Evolutionary conservation across 192 early-diverging fungal genomes (phyloP).

Genomic region (Backusella tuberculispora): DNA sequence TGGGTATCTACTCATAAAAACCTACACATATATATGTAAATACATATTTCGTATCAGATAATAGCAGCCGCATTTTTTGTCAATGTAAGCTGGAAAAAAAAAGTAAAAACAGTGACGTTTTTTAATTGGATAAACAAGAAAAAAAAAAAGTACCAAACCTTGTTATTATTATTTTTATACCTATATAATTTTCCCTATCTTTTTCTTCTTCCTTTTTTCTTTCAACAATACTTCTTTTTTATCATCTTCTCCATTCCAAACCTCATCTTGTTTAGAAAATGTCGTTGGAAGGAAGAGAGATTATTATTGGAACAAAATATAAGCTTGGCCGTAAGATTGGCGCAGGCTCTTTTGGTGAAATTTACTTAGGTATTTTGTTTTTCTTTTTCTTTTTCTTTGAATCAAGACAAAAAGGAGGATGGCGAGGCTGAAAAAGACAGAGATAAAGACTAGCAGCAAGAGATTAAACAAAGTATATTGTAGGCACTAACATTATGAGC

Average conservation of each 20-base stretch:
- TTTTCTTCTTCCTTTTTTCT: background rate
- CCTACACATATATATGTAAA: too few species aligned
- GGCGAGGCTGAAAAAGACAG: background rate
- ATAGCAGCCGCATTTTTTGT: background rate
- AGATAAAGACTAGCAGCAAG: background rate
- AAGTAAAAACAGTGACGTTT: background rate
- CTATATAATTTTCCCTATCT: background rate
- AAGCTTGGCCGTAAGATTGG: slow-evolving; percentile 95
- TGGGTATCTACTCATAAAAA: too few species aligned
- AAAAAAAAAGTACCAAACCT: background rate
- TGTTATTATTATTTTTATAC: background rate
- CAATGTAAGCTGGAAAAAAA: background rate
- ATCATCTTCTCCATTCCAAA: background rate
- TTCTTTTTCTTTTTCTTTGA: too few species aligned
- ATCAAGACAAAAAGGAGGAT: background rate
- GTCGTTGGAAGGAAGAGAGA: slow-evolving; percentile 50
- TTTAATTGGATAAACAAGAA: background rate
- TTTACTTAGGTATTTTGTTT: slow-evolving; percentile 76
- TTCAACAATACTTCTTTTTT: background rate
- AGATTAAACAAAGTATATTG: background rate
- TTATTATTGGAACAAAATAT: slow-evolving; percentile 92
- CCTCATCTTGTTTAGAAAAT: slow-evolving; percentile 8
- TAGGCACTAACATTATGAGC: slow-evolving; percentile 85
- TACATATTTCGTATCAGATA: too few species aligned
- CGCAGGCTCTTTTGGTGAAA: slow-evolving; percentile 96